Evolutionary conservation across 164 flowering plant species (phyloP).

Genomic region (Magnolia sinica): DNA sequence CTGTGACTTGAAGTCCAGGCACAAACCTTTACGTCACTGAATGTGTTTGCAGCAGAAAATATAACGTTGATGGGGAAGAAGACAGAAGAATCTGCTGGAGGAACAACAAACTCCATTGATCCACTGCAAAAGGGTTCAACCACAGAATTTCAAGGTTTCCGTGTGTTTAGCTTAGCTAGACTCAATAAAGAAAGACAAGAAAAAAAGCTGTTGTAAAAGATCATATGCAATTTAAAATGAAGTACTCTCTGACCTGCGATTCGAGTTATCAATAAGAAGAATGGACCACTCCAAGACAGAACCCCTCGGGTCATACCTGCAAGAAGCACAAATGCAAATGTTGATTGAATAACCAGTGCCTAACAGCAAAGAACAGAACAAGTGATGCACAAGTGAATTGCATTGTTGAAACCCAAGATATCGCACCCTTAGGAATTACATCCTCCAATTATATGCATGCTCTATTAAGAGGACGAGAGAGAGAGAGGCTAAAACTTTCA

Average conservation of each 20-base stretch:
- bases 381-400: no score
- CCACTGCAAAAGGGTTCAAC: slow-evolving; percentile 56
- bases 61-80: slow-evolving; percentile 90
- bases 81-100: slow-evolving; percentile 76
- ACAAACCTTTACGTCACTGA: slow-evolving; percentile 85
- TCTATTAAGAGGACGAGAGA: no score
- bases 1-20: background rate
- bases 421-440: no score
- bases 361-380: no score
- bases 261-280: slow-evolving; percentile 81
- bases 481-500: no score
- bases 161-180: background rate
- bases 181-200: background rate
- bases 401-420: no score
- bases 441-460: no score
- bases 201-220: background rate
- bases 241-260: slow-evolving; percentile 62
- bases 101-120: slow-evolving; percentile 96
- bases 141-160: background rate
- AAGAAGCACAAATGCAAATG: slow-evolving; percentile 4
- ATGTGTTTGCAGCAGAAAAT: slow-evolving; percentile 79
- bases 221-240: background rate
- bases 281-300: slow-evolving; percentile 91
- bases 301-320: slow-evolving; percentile 81
- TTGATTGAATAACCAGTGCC: no score